Evolutionary conservation across 2,329 filamentous ascomycete species (phyloP).

Genomic region (Pseudocercospora crystallina): DNA sequence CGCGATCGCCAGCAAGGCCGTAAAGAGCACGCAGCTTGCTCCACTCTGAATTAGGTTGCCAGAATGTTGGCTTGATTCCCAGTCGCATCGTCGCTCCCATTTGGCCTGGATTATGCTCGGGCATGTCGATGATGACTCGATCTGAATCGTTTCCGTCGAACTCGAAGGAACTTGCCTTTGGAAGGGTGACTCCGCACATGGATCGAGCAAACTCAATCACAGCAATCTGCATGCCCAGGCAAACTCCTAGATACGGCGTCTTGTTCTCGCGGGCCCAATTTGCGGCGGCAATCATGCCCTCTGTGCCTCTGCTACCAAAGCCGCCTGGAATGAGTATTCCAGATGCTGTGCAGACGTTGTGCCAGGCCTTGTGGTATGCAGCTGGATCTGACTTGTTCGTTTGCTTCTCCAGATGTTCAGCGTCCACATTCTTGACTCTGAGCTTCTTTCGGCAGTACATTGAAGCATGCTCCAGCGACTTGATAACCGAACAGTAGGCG

Average conservation of each 20-base stretch:
- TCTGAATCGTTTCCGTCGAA: conserved; percentile 61
- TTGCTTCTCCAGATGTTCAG: conserved; percentile 74
- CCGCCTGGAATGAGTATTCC: conserved; percentile 72
- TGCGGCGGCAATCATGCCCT: conserved; percentile 88
- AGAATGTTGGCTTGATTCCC: conserved; percentile 70
- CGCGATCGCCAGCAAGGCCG: conserved; percentile 48
- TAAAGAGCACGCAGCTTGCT: conserved; percentile 75
- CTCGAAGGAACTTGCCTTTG: conserved; percentile 57
- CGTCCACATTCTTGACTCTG: conserved; percentile 80
- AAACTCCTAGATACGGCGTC: conserved; percentile 83
- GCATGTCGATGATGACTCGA: conserved; percentile 86
- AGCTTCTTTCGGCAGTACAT: conserved; percentile 83
- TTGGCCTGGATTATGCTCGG: conserved; percentile 74
- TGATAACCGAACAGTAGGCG: conserved; percentile 79
- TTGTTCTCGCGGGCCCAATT: conserved; percentile 82
- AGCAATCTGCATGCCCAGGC: conserved; percentile 88
- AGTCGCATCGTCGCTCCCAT: conserved; percentile 87
- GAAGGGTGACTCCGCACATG: conserved; percentile 60
- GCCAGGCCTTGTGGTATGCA: conserved; percentile 78
- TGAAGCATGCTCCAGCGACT: conserved; percentile 84
- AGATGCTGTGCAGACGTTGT: conserved; percentile 68
- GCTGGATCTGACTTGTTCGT: conserved; percentile 63
- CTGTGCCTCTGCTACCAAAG: conserved; percentile 77
- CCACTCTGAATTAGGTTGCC: conserved; percentile 76
- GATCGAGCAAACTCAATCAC: conserved; percentile 86